Evolutionary conservation across 352 stramenopile species (phyloP), one percentile per base, ranked within the genome.

Genomic region (Elongisporangium anandrum): DNA sequence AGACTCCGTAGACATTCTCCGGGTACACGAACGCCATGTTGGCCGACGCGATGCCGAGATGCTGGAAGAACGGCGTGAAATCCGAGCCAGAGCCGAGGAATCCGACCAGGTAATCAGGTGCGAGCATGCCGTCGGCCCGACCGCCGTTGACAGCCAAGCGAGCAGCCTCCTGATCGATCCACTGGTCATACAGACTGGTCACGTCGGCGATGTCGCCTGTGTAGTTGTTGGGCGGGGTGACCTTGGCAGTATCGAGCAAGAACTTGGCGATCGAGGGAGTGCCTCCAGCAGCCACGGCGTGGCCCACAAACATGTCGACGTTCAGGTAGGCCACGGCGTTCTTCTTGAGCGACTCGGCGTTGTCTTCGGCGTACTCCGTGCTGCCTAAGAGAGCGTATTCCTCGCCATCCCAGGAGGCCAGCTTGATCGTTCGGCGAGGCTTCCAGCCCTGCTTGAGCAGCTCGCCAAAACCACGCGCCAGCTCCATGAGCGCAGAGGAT

Each of bases 391-490:
- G 34, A 61, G 79, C 55, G 69, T 70, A 78, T 63, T 96, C 89
- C 57, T 97, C 89, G 22, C 89, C 89, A 55, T 87, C 88, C 89
- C 89, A 97, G 2, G 80, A 94, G 13, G 73, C 74, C 10, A 97
- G 69, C 20, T 90, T 70, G 61, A 97, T 85, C 1, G 85, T 67
- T 85, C 65, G 96, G 75, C 77, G 77, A 77, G 57, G 75, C 88
- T 68, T 70, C 88, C 88, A 96, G 26, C 87, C 82, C 12, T 62
- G 17, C 29, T 80, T 66, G 1, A 95, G 34, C 39, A 97, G 60
- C 22, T 78, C 60, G 8, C 87, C 85, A 5, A 95, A 61, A 24
- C 72, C 70, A 15, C 76, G 82, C 19, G 88, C 91, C 20, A 97
- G 79, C 70, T 97, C 91, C 2, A 97, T 59, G 67, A 97, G 70